Evolutionary conservation across 768 basidiomycete genomes (phyloP), one percentile per base, ranked within the genome.

Genomic region (Suillus spraguei): DNA sequence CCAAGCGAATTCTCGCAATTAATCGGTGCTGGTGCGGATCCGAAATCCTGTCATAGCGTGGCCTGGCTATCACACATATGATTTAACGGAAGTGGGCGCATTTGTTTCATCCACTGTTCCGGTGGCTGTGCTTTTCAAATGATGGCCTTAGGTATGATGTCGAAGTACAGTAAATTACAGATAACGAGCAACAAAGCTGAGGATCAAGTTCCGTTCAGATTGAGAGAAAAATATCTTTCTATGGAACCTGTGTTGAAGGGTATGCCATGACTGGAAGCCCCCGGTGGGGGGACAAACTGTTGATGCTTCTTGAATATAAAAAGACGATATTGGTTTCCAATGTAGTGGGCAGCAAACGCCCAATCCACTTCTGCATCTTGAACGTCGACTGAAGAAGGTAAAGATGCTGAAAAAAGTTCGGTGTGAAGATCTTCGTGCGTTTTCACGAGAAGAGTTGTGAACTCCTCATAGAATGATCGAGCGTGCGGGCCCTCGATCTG

Each of bases 241-340:
- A 58, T 39, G 55, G 55, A 39, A 39, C 38, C 17, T 58, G 55
- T 58, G n/a, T n/a, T n/a, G 55, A 58, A 28, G 55, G 38, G 24
- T 58, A 58, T 58, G 10, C 16, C 24, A 39, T 28, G 55, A 39
- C 55, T 24, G 55, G 55, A 28, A 58, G 22, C 24, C 55, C 55
- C 22, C 38, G 38, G 46, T 61, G 63, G 32, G 61, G 61, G 11
- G 35, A n/a, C 61, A 33, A 75, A 72, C 50, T 68, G 74, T 38
- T 75, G 74, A 49, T 73, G 41, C 68, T 69, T 76, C 65, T 73
- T 70, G 44, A 69, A 75, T 39, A 76, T 62, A 44, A 71, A 70
- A 28, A 71, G 41, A 20, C 75, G 74, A 63, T 75, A 76, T 50
- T 76, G 68, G 22, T 66, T 65, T 56, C 70, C 73, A 52, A 76